These are phyloP conservation scores for Vitis labrusca DNA, from an alignment of 164 flowering plant genomes.

Conservation along the genomic window DNA sequence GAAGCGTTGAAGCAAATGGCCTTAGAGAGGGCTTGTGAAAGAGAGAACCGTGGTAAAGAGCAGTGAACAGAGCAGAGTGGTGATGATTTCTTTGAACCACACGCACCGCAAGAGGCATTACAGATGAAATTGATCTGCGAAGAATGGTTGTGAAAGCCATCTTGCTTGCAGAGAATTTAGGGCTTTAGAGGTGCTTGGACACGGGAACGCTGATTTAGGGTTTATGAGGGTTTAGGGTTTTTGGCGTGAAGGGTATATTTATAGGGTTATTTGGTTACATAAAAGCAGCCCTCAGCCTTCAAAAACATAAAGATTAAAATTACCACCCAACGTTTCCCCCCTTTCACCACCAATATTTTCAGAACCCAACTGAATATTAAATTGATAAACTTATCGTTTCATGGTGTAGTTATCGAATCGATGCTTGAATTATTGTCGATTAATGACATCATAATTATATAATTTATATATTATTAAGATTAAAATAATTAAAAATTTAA, in stretches of 20 bases:
- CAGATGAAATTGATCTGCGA: conserved; percentile 45
- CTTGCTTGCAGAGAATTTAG: conserved; percentile 3
- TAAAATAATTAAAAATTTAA: no score
- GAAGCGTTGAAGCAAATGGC: conserved; percentile 8
- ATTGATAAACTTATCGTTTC: no score
- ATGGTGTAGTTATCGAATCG: no score
- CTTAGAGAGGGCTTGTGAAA: conserved; percentile 14
- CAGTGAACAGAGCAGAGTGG: conserved; percentile 30
- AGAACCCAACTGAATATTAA: no score
- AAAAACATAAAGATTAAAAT: no score
- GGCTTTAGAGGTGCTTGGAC: conserved; percentile 12
- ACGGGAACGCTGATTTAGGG: not conserved
- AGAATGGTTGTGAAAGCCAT: conserved; percentile 58
- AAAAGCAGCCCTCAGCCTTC: no score
- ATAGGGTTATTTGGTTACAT: no score
- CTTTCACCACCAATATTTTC: no score
- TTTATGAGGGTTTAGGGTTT: not conserved
- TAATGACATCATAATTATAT: no score
- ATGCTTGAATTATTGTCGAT: no score
- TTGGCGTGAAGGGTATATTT: not conserved
- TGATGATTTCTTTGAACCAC: conserved; percentile 24
- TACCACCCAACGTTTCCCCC: no score
- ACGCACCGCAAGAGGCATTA: conserved; percentile 39
- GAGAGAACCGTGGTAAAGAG: conserved; percentile 25
- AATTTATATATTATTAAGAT: no score